These are phyloP conservation scores for Scytalidium sp. DNA, from an alignment of 2,329 filamentous ascomycete genomes.

Conservation along the genomic window DNA sequence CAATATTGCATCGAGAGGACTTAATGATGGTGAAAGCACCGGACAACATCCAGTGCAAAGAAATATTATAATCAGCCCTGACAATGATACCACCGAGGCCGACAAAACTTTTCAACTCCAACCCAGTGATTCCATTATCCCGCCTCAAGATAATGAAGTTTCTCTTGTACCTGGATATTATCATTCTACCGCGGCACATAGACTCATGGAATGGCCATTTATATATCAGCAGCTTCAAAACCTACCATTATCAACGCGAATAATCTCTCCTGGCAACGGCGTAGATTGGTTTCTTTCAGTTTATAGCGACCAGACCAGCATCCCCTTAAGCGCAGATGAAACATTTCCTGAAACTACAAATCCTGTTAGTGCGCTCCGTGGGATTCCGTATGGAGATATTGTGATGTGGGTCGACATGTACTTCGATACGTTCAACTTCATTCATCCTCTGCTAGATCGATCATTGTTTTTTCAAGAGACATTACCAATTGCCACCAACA, in stretches of 20 bases:
- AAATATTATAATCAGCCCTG: neutral
- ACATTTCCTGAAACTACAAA: neutral
- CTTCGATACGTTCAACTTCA: neutral
- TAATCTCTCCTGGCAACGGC: neutral
- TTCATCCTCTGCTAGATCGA: neutral
- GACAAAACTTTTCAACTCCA: neutral
- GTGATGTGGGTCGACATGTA: neutral
- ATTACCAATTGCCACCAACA: neutral
- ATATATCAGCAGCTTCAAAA: neutral
- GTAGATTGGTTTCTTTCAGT: neutral
- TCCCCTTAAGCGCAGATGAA: neutral
- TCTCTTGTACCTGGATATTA: neutral
- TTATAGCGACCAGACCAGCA: neutral
- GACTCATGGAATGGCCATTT: neutral
- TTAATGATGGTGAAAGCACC: neutral
- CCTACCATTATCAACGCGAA: neutral
- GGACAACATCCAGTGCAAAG: neutral
- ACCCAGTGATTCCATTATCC: neutral
- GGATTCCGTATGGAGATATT: neutral
- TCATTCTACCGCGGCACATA: neutral
- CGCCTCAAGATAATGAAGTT: neutral
- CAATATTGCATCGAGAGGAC: neutral
- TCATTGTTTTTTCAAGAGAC: neutral
- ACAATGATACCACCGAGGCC: neutral
- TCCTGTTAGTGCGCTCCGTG: neutral